phyloP scores from a whole-genome alignment of 306 rosid genomes.

The Begonia peltatifolia region DNA sequence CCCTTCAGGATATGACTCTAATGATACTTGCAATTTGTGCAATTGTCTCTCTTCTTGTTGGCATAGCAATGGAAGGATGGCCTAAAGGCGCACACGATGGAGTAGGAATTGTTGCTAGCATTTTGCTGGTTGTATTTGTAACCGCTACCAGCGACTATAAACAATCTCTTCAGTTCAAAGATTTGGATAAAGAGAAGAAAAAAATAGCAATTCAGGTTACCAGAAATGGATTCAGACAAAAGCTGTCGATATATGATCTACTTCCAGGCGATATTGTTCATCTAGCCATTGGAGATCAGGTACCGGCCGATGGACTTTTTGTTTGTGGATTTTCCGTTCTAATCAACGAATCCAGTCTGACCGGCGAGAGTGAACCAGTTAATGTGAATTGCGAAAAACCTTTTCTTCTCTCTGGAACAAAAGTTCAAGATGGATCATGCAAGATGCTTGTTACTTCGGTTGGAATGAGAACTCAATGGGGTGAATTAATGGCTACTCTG shows the following conservation, averaged over 20 bases:
- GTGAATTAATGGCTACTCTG: slow-evolving; percentile 89
- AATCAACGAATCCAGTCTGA: slow-evolving; percentile 90
- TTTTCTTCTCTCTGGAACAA: slow-evolving; percentile 94
- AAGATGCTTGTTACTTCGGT: slow-evolving; percentile 97
- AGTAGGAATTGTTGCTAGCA: slow-evolving; percentile 96
- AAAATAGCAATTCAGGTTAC: slow-evolving; percentile 79
- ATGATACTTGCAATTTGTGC: slow-evolving; percentile 90
- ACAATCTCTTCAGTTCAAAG: slow-evolving; percentile 94
- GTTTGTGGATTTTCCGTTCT: slow-evolving; percentile 70
- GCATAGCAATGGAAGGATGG: slow-evolving; percentile 88
- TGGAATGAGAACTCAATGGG: slow-evolving; percentile 99
- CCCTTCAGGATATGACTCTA: slow-evolving; percentile 93
- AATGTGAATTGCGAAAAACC: slow-evolving; percentile 45
- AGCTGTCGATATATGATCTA: slow-evolving; percentile 77
- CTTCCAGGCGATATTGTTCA: slow-evolving; percentile 97
- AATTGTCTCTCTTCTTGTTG: slow-evolving; percentile 68
- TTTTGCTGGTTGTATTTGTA: slow-evolving; percentile 90
- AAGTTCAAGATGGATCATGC: slow-evolving; percentile 97
- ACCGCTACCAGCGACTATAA: slow-evolving; percentile 90
- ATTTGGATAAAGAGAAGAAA: slow-evolving; percentile 93
- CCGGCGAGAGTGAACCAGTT: slow-evolving; percentile 98
- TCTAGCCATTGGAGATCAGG: slow-evolving; percentile 85
- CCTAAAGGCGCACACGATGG: slow-evolving; percentile 99
- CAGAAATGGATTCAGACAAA: slow-evolving; percentile 74
- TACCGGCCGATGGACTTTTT: slow-evolving; percentile 97